Evolutionary conservation across 2,329 filamentous ascomycete species (phyloP).

Genomic region (Neopestalotiopsis sp.): DNA sequence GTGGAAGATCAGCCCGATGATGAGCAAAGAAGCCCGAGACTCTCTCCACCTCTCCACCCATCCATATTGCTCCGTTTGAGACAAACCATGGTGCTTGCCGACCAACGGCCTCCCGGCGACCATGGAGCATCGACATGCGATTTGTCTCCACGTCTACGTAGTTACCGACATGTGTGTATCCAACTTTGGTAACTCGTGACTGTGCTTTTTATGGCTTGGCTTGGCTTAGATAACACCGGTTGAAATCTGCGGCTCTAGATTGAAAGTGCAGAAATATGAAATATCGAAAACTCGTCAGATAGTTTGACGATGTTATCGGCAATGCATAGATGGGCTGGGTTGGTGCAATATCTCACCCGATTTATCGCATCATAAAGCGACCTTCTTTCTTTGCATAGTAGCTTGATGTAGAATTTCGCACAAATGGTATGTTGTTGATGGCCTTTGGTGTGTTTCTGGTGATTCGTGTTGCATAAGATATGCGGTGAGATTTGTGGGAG

Average conservation of each 20-base stretch:
- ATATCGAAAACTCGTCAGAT: background rate
- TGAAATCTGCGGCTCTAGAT: background rate
- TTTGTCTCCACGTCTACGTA: background rate
- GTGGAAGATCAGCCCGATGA: background rate
- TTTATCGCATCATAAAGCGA: too few species aligned
- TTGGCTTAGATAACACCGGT: background rate
- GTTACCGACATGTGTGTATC: background rate
- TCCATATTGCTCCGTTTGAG: background rate
- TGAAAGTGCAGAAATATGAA: background rate
- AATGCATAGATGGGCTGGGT: background rate
- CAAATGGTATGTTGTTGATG: background rate
- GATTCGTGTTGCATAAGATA: background rate
- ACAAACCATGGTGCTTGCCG: background rate
- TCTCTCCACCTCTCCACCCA: background rate
- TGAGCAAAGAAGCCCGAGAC: background rate
- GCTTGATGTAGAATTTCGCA: too few species aligned
- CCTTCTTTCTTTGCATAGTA: too few species aligned
- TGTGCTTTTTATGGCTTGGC: background rate
- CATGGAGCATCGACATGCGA: background rate
- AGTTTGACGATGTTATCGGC: background rate
- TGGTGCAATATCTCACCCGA: too few species aligned
- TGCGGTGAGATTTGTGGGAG: background rate
- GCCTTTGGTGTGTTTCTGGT: background rate
- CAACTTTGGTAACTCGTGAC: background rate
- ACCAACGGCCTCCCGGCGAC: background rate